phyloP scores from a whole-genome alignment of 805 yeast species.

The Ogataea allantospora region DNA sequence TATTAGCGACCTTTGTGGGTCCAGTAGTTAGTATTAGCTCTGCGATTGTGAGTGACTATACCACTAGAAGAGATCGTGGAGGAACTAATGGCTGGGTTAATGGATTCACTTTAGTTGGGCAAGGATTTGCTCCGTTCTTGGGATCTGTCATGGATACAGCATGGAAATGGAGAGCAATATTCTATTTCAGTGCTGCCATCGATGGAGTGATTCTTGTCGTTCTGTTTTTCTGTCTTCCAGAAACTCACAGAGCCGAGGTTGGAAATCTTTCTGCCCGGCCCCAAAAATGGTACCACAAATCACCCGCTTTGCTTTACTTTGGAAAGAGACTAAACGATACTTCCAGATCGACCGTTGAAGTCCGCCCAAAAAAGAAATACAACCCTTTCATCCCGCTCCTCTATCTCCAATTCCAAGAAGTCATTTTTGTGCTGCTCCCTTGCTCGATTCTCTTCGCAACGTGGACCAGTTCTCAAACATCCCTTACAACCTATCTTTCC shows the following conservation, averaged over 20 bases:
- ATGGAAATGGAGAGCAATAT: constrained; percentile 73
- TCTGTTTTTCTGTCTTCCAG: constrained; percentile 54
- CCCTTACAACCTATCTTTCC: constrained; percentile 56
- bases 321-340: constrained; percentile 33
- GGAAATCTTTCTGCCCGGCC: constrained; percentile 75
- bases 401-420: constrained; percentile 23
- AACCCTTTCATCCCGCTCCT: constrained; percentile 29
- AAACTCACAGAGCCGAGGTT: constrained; percentile 67
- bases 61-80: constrained; percentile 66
- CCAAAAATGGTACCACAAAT: constrained; percentile 35
- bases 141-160: constrained; percentile 52
- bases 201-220: constrained; percentile 44
- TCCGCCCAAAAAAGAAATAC: constrained; percentile 12
- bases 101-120: constrained; percentile 69
- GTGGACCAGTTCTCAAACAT: constrained; percentile 70
- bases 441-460: constrained; percentile 61
- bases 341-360: constrained; percentile 26
- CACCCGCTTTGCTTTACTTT: constrained; percentile 41
- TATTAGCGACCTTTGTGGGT: constrained; percentile 78
- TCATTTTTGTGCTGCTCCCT: constrained; percentile 51
- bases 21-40: constrained; percentile 70
- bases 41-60: constrained; percentile 74
- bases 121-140: constrained; percentile 76
- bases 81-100: constrained; percentile 61
- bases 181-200: constrained; percentile 70